Evolutionary conservation across 2,329 filamentous ascomycete genomes (phyloP).

Genomic region (Aspergillus pseudoterreus): DNA sequence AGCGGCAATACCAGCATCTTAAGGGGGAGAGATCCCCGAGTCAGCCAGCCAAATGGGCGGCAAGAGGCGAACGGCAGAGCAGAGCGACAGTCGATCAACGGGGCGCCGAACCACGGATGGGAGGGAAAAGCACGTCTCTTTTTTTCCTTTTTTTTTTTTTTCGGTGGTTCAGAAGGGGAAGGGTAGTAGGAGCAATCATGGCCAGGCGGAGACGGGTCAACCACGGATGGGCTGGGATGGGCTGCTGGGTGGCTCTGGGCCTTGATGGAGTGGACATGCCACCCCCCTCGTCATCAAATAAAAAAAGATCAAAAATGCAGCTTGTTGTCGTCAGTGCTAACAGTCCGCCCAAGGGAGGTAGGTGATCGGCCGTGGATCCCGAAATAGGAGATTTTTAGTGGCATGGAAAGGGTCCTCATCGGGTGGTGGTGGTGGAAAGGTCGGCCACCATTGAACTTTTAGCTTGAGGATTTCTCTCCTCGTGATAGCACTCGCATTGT

Average conservation of each 20-base stretch:
- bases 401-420: background rate
- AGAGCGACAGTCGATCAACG: constrained; percentile 4
- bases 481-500: no score
- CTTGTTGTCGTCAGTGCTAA: constrained; percentile 1
- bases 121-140: background rate
- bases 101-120: constrained; percentile 5
- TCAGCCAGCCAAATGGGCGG: background rate
- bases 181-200: background rate
- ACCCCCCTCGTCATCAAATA: background rate
- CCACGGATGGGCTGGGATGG: constrained; percentile 3
- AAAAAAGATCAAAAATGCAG: background rate
- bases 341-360: constrained; percentile 1
- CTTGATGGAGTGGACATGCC: constrained; percentile 3
- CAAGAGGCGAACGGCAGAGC: constrained; percentile 1
- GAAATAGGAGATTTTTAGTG: constrained; percentile 7
- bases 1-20: background rate
- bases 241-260: constrained; percentile 1
- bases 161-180: constrained; percentile 1
- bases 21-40: background rate
- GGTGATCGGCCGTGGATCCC: constrained; percentile 8
- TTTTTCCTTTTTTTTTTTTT: background rate
- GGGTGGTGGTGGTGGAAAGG: background rate
- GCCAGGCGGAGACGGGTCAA: constrained; percentile 5
- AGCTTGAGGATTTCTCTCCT: no score
- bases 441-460: no score